Evolutionary conservation across 2,329 filamentous ascomycete genomes (phyloP), one percentile per base, ranked within the genome.

Genomic region (Hymenoscyphus linearis): DNA sequence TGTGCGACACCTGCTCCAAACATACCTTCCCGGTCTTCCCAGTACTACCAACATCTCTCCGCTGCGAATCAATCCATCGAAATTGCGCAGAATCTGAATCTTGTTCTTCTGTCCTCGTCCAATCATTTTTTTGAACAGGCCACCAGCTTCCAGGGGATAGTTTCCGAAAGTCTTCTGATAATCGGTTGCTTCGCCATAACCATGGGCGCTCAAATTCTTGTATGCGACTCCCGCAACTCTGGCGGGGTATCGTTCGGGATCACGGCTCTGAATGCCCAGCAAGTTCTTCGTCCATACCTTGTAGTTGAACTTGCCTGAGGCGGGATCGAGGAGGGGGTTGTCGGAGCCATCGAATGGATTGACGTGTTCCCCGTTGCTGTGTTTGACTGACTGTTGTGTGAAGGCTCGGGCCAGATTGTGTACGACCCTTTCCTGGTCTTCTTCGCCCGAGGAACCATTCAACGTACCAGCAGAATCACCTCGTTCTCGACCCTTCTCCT

Each of bases 41-140:
- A 91, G 79, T 1, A 90, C 87, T 1, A 89, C 80, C 22, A 90
- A 73, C 71, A 90, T 82, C 76, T 91, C 86, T 3, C 87, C 87
- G 56, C 78, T 80, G 61, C 80, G 77, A 14, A 90, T 72, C 2
- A 89, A 65, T 3, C 88, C 88, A 66, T 89, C 82, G 62, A 90
- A 88, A 60, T 80, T 75, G 35, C 79, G 78, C 18, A 90, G 74
- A 63, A 90, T 90, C 36, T 85, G 69, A 35, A 73, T 73, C 66
- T 83, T 83, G 55, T 76, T 80, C 67, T 79, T 76, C 47, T 79
- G 79, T 50, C 62, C 58, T 65, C 80, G 80, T 52, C 82, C 82
- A 34, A 88, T 70, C 1, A 85, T 63, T 65, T 80, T 75, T 59
- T 80, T 78, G 1, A 75, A 70, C n/a, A 79, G 58, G 12, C 76